Evolutionary conservation across 2,329 filamentous ascomycete genomes (phyloP), one percentile per base, ranked within the genome.

Genomic region (Phialemoniopsis sp.): DNA sequence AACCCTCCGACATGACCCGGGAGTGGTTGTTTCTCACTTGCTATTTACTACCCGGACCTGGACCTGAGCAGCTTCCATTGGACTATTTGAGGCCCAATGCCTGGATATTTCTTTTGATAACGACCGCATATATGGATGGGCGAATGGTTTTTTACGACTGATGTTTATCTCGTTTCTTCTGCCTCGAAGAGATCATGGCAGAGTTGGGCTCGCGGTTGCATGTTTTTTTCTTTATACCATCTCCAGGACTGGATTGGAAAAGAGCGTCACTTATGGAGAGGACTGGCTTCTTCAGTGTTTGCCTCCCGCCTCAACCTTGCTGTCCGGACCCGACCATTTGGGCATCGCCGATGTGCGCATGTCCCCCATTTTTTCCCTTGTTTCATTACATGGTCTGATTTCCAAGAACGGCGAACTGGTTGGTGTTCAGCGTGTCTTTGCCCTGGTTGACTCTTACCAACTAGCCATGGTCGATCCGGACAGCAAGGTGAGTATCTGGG

Each of bases 401-500:
- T 50, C 53, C 48, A 47, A 43, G 49, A 50, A 48, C 45, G 46
- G 41, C 50, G 45, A 53, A 49, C 47, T 51, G 46, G 47, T 53
- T 47, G 46, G 49, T 47, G 52, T 52, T 50, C 53, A 56, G 50
- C 50, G 43, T 51, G 48, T 51, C 47, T 49, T 34, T 29, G 36
- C 29, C 29, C 42, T 48, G 49, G 44, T 45, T 50, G 53, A 54
- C 57, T 60, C 21, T 26, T 6, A 59, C 59, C 58, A 59, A 55
- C 58, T 53, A 57, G 53, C 53, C 32, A 41, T 28, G 57, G 50
- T 49, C 47, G 49, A 49, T 57, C 54, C 51, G 58, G 57, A 59
- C 58, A 61, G 58, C 58, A 55, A 59, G 58, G 56, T 60, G 52
- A 61, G 58, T 51, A 50, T 45, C 53, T 53, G 56, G 45, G 53